Percentiles rank a stretch among this genome's conserved stretches.
Evolutionary conservation across 371 early-diverging fungal genomes (phyloP).

Genomic region (Actinomortierella wolfii): DNA sequence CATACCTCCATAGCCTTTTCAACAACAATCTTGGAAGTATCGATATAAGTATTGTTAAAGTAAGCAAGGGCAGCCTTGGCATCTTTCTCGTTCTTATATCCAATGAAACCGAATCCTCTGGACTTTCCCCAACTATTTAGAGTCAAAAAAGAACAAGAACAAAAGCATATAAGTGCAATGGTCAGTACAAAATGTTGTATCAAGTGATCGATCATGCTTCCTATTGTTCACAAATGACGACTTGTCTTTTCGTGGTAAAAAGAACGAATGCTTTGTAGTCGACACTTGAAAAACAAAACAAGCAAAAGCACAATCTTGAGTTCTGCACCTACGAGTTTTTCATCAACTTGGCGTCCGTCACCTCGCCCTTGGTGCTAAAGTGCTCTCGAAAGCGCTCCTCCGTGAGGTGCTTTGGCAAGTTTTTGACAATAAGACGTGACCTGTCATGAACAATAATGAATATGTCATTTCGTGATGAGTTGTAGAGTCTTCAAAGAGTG

Average conservation of each 20-base stretch:
- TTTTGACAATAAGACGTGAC: constrained; percentile 86
- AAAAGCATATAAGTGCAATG: not conserved
- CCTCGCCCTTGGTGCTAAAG: constrained; percentile 81
- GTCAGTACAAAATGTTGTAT: too few species aligned
- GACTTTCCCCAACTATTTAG: constrained; percentile 70
- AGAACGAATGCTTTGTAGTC: not conserved
- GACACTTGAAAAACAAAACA: not conserved
- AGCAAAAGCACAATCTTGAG: not conserved
- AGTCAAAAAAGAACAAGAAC: not conserved
- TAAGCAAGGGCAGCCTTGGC: constrained; percentile 81
- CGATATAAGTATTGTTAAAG: constrained; percentile 91
- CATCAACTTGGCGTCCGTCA: constrained; percentile 93
- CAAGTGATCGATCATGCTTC: too few species aligned
- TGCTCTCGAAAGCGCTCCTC: constrained; percentile 87
- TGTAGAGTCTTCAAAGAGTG: too few species aligned
- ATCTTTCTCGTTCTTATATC: constrained; percentile 84
- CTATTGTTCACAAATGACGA: too few species aligned
- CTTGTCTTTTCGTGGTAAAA: not conserved
- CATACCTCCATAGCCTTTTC: constrained; percentile 85
- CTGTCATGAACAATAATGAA: constrained; percentile 18
- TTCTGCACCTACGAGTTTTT: constrained; percentile 71
- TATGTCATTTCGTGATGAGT: too few species aligned
- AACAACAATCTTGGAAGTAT: constrained; percentile 85
- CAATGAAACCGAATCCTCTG: constrained; percentile 92
- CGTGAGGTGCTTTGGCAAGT: constrained; percentile 87